These are phyloP conservation scores for Fusarium proliferatum DNA, from an alignment of 2,329 filamentous ascomycete genomes.

Conservation along the genomic window DNA sequence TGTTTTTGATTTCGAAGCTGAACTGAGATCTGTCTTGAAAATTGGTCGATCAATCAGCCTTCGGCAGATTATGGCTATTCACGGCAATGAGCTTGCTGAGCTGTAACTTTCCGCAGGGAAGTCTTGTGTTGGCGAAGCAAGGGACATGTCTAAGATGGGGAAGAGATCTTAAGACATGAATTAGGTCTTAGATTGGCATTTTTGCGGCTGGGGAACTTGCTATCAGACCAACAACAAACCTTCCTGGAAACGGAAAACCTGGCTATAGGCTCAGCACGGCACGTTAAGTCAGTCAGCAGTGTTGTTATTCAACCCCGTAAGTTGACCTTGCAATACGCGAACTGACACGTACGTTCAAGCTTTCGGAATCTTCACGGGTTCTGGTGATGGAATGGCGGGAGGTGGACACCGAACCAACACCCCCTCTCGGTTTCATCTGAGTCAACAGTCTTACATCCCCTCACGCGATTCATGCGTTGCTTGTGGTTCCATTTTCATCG, in stretches of 20 bases:
- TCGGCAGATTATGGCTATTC: neutral
- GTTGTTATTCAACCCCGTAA: no score
- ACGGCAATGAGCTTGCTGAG: neutral
- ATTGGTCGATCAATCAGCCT: neutral
- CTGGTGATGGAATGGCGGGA: neutral
- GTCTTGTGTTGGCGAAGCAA: neutral
- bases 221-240: neutral
- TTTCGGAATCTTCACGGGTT: fast-evolving
- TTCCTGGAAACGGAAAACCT: fast-evolving
- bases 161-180: neutral
- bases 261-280: fast-evolving
- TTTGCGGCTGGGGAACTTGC: no score
- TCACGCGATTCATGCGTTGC: fast-evolving
- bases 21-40: neutral
- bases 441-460: neutral
- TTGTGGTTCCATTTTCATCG: no score
- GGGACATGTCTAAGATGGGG: neutral
- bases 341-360: fast-evolving
- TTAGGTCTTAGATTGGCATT: no score
- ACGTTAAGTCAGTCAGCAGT: fast-evolving
- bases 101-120: neutral
- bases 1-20: neutral
- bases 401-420: neutral
- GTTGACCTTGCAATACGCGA: no score
- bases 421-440: neutral